Evolutionary conservation across 768 basidiomycete species (phyloP).

Genomic region (Ramaria rubella): DNA sequence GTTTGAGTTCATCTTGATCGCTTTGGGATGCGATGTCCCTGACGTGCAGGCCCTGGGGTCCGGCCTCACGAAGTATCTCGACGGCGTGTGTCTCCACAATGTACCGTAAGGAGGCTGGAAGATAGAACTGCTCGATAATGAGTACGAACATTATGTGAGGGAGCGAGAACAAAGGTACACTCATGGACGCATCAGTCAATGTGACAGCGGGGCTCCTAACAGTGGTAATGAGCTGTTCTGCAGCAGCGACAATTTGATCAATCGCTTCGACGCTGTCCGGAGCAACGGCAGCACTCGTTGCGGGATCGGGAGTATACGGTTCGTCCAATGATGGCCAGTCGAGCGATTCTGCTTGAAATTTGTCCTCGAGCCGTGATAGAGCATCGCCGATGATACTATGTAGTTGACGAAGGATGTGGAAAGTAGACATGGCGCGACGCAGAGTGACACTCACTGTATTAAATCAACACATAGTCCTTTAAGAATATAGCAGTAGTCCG

Average conservation of each 20-base stretch:
- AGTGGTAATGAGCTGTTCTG: too few relatives aligned
- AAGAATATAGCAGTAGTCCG: too few relatives aligned
- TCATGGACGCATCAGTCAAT: conserved; percentile 66
- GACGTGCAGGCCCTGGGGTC: conserved; percentile 24
- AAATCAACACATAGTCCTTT: too few relatives aligned
- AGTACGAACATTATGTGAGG: background rate
- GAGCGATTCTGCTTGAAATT: conserved; percentile 29
- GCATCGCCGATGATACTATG: conserved; percentile 63
- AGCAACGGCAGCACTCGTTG: background rate
- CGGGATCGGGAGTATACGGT: conserved; percentile 2
- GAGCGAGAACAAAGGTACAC: conserved; percentile 40
- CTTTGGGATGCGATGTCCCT: conserved; percentile 1
- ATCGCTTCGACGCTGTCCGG: background rate
- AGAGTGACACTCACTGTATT: too few relatives aligned
- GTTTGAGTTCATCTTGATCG: background rate
- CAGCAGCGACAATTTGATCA: conserved; percentile 17
- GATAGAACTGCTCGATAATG: conserved; percentile 8
- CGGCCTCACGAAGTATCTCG: conserved; percentile 31
- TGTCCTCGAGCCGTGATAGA: conserved; percentile 56
- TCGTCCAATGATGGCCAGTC: conserved; percentile 31
- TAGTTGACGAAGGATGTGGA: conserved; percentile 53
- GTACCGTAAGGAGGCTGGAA: conserved; percentile 1
- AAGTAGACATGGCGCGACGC: too few relatives aligned
- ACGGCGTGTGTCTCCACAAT: conserved; percentile 7
- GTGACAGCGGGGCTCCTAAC: too few relatives aligned